Evolutionary conservation across 192 early-diverging fungal species (phyloP).

Genomic region (Diversispora eburnea): DNA sequence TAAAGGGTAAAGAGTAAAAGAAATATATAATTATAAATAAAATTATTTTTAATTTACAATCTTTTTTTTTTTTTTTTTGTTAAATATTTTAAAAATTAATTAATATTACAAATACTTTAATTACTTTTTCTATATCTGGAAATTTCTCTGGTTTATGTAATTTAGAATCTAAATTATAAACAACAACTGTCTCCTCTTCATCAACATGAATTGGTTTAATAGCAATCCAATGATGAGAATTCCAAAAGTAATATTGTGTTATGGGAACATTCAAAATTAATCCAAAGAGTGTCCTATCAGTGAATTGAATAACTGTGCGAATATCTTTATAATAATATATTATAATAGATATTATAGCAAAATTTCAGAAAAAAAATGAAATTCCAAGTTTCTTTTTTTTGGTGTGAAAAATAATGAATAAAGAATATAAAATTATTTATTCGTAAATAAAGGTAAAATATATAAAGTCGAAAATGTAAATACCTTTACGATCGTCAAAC

Average conservation of each 20-base stretch:
- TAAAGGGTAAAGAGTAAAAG: too few relatives aligned
- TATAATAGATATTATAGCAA: too few relatives aligned
- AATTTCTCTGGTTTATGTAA: not conserved
- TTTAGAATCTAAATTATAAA: constrained; percentile 27
- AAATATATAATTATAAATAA: not conserved
- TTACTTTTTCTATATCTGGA: constrained; percentile 9
- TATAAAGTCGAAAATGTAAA: not conserved
- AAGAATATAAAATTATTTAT: not conserved
- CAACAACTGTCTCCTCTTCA: not conserved
- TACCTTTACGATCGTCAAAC: constrained; percentile 29
- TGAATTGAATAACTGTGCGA: constrained; percentile 24
- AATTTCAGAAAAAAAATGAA: not conserved
- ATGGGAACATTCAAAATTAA: constrained; percentile 16
- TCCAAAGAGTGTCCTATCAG: constrained; percentile 24
- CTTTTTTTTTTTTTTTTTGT: too few relatives aligned
- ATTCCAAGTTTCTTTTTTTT: not conserved
- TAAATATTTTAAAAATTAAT: not conserved
- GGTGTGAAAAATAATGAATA: not conserved
- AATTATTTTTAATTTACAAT: not conserved
- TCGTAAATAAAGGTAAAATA: not conserved
- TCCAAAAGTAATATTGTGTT: constrained; percentile 5
- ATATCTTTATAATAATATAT: constrained; percentile 7
- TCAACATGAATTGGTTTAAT: constrained; percentile 8
- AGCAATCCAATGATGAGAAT: constrained; percentile 24
- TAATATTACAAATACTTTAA: not conserved